phyloP scores from a whole-genome alignment of 352 stramenopile genomes.

The Phytopythium vexans region DNA sequence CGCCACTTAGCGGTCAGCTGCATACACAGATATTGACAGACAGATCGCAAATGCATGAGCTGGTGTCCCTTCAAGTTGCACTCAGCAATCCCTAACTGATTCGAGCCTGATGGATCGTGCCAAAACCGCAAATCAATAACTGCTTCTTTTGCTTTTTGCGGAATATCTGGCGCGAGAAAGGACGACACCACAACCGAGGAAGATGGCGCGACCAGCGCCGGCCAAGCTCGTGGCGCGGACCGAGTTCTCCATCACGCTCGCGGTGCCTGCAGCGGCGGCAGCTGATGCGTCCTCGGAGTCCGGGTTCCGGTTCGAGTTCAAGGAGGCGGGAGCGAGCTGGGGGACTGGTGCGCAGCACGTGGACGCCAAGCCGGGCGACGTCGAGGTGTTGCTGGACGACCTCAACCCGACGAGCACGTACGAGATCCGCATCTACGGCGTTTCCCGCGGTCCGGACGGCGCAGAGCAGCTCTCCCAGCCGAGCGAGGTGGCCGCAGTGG shows the following conservation, averaged over 20 bases:
- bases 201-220: slow-evolving; percentile 28
- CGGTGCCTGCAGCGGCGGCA: slow-evolving; percentile 26
- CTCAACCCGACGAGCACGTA: slow-evolving; percentile 88
- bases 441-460: slow-evolving; percentile 32
- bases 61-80: background rate
- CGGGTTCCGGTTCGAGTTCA: slow-evolving; percentile 73
- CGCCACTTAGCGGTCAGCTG: slow-evolving; percentile 22
- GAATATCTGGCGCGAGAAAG: too few relatives aligned
- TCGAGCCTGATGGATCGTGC: too few relatives aligned
- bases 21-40: too few relatives aligned
- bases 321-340: slow-evolving; percentile 51
- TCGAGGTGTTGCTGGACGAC: slow-evolving; percentile 72
- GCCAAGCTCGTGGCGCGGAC: slow-evolving; percentile 72
- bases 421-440: slow-evolving; percentile 76
- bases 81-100: too few relatives aligned
- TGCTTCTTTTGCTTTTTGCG: background rate
- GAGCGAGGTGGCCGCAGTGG: slow-evolving; percentile 78
- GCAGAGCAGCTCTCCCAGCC: slow-evolving; percentile 44
- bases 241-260: slow-evolving; percentile 81
- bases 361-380: slow-evolving; percentile 35
- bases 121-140: background rate
- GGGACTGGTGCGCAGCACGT: slow-evolving; percentile 26
- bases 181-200: background rate
- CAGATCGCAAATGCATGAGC: too few relatives aligned
- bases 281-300: slow-evolving; percentile 7